Base-by-base conservation (phyloP, 2,329 filamentous ascomycete genomes). In the Didymella pomorum region DNA sequence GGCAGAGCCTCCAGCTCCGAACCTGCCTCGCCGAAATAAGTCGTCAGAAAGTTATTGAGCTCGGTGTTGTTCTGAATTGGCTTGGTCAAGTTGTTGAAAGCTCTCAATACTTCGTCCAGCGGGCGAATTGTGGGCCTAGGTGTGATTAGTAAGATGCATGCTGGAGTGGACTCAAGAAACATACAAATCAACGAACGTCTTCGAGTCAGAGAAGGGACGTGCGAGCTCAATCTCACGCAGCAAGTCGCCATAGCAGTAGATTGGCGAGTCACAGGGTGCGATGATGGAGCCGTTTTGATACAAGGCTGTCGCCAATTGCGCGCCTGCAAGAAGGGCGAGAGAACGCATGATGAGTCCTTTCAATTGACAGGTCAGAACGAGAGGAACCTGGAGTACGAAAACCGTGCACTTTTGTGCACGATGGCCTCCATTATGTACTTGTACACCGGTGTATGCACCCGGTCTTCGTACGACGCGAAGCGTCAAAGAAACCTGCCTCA, bases 181-280 rank as follows among this genome's bases (percentile, higher is more conserved):
- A 55, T 56, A 76, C 78, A 73, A 45, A 61, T 90, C 88, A 42
- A 90, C 88, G 70, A 89, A 90, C 1, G 87, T 89, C 80, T 90
- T 90, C 59, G 87, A 89, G 76, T 90, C 88, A 14, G 79, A 76
- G 64, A 89, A 90, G 0, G 87, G 87, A 23, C 78, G 79, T 2
- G 87, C 87, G 10, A 89, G 79, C 76, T 90, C 82, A 46, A 90
- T 83, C 61, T 86, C 80, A 59, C 82, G 80, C 2, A 90, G 80
- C 12, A 90, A 80, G 0, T 88, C 84, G 46, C 88, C 88, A 62
- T 87, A 82, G 70, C 88, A 90, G 75, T 90, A 90, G 20, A 90
- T 79, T 16, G 86, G 83, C 9, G 87, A 89, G 70, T 89, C 85
- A 75, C 88, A 90, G 1, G 88, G 87, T 2, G 87, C 85, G 58